Base-by-base conservation (phyloP, 2,329 filamentous ascomycete species). In the Pyrenochaeta sp. region DNA sequence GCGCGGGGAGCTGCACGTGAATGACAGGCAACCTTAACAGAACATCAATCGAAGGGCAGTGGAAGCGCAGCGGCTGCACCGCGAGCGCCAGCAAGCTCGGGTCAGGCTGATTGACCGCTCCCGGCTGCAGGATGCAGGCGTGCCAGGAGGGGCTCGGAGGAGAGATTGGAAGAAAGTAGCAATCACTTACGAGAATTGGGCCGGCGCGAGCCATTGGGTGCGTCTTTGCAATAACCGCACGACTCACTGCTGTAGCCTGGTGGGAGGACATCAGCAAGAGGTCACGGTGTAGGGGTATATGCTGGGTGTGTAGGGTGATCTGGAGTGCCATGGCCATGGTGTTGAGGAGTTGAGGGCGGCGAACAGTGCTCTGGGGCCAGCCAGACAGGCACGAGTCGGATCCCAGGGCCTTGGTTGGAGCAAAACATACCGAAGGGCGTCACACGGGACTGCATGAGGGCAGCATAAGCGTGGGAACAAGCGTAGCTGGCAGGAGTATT, bases 151-250 rank as follows among this genome's bases (percentile, higher is more conserved):
- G 27, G 52, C 41, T 44, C 47, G 38, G 17, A 49, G 23, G 27
- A 34, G 49, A 35, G 39, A 51, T 7, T 13, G 37, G 35, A 47
- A 35, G 36, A 36, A 52, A 32, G 41, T 44, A 55, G 46, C 13
- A 46, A 39, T 31, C 45, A 77, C 77, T 69, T 74, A 79, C 77
- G 74, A 64, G 76, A 77, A 55, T 75, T 63, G 51, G 73, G 70
- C 59, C 66, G 74, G 61, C 75, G 72, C 62, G 70, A 69, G 74
- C 74, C 75, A 67, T 72, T 70, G 31, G 72, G 63, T 52, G 69
- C 65, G 51, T 69, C 63, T 70, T 77, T 78, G 71, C 77, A 79
- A 61, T 79, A 79, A 41, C 77, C 77, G 61, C 77, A 79, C 47
- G 74, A 73, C 55, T 75, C 71, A 46, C 66, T 67, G 53, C 75